These are phyloP conservation scores for Hygrophorus pudorinus DNA, from an alignment of 768 basidiomycete species.

Conservation along the genomic window DNA sequence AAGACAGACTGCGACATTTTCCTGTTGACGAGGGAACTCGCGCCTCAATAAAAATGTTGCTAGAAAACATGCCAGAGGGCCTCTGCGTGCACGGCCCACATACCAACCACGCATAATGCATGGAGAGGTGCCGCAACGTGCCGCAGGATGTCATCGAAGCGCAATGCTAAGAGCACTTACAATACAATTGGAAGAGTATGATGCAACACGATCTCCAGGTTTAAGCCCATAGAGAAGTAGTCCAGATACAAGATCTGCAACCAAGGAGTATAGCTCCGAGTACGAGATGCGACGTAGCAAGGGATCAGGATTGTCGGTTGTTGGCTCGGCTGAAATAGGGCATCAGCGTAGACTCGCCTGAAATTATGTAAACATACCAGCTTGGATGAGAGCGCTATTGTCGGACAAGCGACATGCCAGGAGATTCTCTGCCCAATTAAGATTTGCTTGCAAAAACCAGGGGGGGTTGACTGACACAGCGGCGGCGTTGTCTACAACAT, in stretches of 20 bases:
- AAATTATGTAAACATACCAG: slow-evolving; percentile 35
- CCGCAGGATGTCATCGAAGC: no score
- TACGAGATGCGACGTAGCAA: slow-evolving; percentile 41
- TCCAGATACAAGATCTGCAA: slow-evolving; percentile 48
- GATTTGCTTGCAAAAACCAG: slow-evolving; percentile 58
- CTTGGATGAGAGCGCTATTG: slow-evolving; percentile 60
- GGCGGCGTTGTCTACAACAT: slow-evolving; percentile 46
- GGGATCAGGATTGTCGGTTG: slow-evolving; percentile 34
- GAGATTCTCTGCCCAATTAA: slow-evolving; percentile 84
- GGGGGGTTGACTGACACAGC: slow-evolving; percentile 51
- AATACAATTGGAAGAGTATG: slow-evolving; percentile 73
- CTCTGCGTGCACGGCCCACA: no score
- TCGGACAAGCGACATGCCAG: slow-evolving; percentile 43
- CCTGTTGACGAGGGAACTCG: slow-evolving; percentile 35
- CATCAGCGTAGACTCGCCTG: slow-evolving; percentile 1
- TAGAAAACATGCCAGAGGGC: no score
- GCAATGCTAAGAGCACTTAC: slow-evolving; percentile 28
- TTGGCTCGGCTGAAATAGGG: slow-evolving; percentile 48
- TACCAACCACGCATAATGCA: no score
- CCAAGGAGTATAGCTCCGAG: slow-evolving; percentile 44
- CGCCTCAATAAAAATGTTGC: no score
- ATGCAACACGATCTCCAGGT: slow-evolving; percentile 64
- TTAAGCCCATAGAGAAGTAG: slow-evolving; percentile 40
- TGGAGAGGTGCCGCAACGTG: no score
- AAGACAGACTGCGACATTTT: slow-evolving; percentile 58